Base-by-base conservation (phyloP, 2,329 filamentous ascomycete genomes). In the Fusarium sp. region DNA sequence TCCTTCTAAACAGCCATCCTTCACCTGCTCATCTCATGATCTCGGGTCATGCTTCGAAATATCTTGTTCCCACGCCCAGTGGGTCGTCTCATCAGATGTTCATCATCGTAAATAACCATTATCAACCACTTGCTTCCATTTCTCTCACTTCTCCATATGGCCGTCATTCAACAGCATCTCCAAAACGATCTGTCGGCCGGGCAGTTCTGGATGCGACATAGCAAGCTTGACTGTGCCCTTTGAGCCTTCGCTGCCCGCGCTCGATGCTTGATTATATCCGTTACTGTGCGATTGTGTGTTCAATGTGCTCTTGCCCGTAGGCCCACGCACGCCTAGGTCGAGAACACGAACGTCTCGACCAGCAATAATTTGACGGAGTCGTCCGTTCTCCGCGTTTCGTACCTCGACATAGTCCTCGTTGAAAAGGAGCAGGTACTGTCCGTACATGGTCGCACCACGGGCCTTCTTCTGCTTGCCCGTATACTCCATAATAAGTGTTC, bases 351-450 rank as follows among this genome's bases (percentile, higher is more conserved):
- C 93, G 74, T 97, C 94, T 65, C 92, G 86, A 0, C 96, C 96
- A 0, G 94, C 91, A 70, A 99, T 97, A 59, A 99, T 96, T 81
- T 99, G 96, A 72, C 96, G 88, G 66, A 99, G 79, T 20, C 96
- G 87, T 1, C 96, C 96, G 74, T 98, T 98, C 82, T 97, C 93
- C 19, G 96, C 96, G 73, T 99, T 98, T 54, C 96, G 88, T 52
- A 99, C 93, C 81, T 99, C 96, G 46, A 99, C 93, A 71, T 98
- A 99, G 78, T 98, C 95, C 21, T 92, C 91, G 77, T 97, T 96
- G 81, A 98, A 97, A 6, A 99, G 87, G 9, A 99, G 83, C 6
- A 99, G 86, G 77, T 97, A 98, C 58, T 94, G 91, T 2, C 94
- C 94, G 72, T 93, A 96, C 81, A 98, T 90, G 64, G 94, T 96